Percentiles rank a stretch among this genome's conserved stretches.
Conservation (phyloP, 805 yeast genomes). For the Candida maesae region DNA sequence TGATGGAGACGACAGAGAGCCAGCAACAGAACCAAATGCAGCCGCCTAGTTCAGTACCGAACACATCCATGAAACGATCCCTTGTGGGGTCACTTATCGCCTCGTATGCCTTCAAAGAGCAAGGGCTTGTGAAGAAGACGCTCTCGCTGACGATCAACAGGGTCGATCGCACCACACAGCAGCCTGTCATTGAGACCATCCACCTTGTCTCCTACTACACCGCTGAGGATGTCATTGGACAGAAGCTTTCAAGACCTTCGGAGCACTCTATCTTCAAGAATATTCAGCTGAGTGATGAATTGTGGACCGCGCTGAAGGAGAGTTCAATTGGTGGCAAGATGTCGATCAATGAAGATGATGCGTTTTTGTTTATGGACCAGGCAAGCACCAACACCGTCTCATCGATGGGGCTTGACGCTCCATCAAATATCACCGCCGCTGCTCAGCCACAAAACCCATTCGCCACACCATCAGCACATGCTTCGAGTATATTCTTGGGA, state of each 20-base stretch:
- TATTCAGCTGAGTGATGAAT: slow-evolving; percentile 40
- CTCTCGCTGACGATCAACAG: slow-evolving; percentile 39
- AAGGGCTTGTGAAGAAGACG: slow-evolving; percentile 82
- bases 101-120: slow-evolving; percentile 60
- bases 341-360: slow-evolving; percentile 43
- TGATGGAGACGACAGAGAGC: not conserved
- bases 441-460: slow-evolving; percentile 21
- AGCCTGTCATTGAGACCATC: slow-evolving; percentile 34
- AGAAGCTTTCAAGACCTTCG: slow-evolving; percentile 55
- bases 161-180: slow-evolving; percentile 12
- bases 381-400: not conserved
- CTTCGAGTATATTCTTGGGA: not conserved
- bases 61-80: slow-evolving; percentile 25
- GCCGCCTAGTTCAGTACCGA: too few species aligned
- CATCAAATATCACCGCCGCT: too few species aligned
- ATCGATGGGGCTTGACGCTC: slow-evolving; percentile 19
- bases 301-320: slow-evolving; percentile 56
- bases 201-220: slow-evolving; percentile 80
- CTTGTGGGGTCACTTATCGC: slow-evolving; percentile 56
- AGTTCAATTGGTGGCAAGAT: slow-evolving; percentile 55
- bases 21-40: too few species aligned
- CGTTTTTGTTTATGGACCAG: slow-evolving; percentile 41
- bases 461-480: not conserved
- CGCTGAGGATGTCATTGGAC: slow-evolving; percentile 65
- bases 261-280: slow-evolving; percentile 47